These are phyloP conservation scores for Hypocreales sp. DNA, from an alignment of 2,329 filamentous ascomycete species.

Conservation along the genomic window DNA sequence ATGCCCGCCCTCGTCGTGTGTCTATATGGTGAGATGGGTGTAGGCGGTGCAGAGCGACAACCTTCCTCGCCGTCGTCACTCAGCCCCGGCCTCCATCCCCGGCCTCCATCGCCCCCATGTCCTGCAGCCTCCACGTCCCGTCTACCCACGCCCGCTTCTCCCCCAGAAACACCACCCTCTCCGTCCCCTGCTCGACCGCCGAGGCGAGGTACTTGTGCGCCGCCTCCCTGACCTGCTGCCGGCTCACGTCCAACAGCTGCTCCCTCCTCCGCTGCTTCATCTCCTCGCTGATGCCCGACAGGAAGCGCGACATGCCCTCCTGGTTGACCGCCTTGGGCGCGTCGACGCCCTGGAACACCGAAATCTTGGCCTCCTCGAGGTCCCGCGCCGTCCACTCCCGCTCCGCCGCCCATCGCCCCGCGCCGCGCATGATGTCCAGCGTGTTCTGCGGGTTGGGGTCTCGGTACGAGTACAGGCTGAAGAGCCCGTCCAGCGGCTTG, in stretches of 20 bases:
- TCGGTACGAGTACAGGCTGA: slow-evolving; percentile 92
- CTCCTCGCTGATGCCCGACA: slow-evolving; percentile 70
- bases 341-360: slow-evolving; percentile 83
- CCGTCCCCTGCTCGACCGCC: slow-evolving; percentile 39
- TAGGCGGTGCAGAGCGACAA: no score
- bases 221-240: slow-evolving; percentile 62
- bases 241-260: slow-evolving; percentile 72
- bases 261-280: slow-evolving; percentile 80
- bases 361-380: slow-evolving; percentile 90
- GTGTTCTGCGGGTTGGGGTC: slow-evolving; percentile 91
- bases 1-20: slow-evolving; percentile 1
- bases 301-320: slow-evolving; percentile 75
- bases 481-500: slow-evolving; percentile 64
- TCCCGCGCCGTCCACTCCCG: slow-evolving; percentile 71
- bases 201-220: slow-evolving; percentile 73
- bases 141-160: slow-evolving; percentile 71
- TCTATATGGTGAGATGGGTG: no score
- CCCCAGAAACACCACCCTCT: slow-evolving; percentile 61
- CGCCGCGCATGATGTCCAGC: slow-evolving; percentile 66
- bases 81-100: no score
- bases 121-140: slow-evolving; percentile 55
- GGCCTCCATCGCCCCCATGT: no score
- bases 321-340: slow-evolving; percentile 75
- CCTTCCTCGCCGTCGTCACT: no score
- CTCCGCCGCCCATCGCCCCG: slow-evolving; percentile 70